A percentile compares a stretch with the other conserved stretches of the same genome.
Evolutionary conservation across 192 early-diverging fungal genomes (phyloP).

Genomic region (Physocladia obscura): DNA sequence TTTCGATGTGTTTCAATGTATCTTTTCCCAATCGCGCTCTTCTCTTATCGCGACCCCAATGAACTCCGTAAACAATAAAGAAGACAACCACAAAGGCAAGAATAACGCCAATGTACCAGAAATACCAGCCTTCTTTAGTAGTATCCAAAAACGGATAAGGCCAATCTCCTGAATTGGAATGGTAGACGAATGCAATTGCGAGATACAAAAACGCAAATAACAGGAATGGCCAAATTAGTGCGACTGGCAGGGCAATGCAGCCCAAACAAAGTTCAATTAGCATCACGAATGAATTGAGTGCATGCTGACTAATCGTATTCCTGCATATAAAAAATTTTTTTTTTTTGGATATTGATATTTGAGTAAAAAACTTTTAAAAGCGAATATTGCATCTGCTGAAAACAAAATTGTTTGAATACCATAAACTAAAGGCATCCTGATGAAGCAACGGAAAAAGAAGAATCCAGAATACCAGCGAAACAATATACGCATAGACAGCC

Average conservation of each 20-base stretch:
- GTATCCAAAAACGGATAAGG: constrained; percentile 4
- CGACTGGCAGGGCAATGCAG: neutral
- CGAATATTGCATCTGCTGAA: no score
- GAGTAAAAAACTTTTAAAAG: no score
- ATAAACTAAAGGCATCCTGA: no score
- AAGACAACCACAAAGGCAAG: neutral
- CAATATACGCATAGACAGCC: neutral
- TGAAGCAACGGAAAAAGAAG: neutral
- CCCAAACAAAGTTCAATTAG: neutral
- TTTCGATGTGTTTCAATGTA: no score
- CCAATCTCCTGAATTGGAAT: neutral
- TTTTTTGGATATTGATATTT: neutral
- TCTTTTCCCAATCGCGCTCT: constrained; percentile 24
- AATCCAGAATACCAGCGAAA: neutral
- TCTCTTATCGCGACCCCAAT: neutral
- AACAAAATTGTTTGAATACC: no score
- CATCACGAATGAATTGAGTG: neutral
- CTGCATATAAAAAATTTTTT: neutral
- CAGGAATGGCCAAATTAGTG: neutral
- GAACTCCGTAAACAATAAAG: neutral
- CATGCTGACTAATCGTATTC: neutral
- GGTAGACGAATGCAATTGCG: neutral
- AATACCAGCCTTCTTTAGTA: neutral
- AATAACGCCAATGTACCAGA: neutral
- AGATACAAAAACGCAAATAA: neutral